These are phyloP conservation scores for Saccharomycopsis javanensis DNA, from an alignment of 805 yeast species.

Conservation along the genomic window DNA sequence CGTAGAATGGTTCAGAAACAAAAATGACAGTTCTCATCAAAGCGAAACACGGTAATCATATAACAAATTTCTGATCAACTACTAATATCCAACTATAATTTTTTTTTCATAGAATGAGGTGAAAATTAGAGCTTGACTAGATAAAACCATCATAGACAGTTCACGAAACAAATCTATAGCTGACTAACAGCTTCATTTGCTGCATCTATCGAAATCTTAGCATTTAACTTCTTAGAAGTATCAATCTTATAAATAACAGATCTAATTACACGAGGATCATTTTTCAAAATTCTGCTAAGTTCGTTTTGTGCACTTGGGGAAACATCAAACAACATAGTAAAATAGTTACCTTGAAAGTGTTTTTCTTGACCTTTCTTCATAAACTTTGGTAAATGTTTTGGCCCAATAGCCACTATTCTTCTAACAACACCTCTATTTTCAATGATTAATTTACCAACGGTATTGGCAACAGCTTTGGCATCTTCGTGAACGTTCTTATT, in stretches of 20 bases:
- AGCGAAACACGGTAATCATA: too few relatives aligned
- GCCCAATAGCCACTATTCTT: constrained; percentile 70
- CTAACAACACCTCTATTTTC: constrained; percentile 92
- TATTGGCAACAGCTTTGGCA: constrained; percentile 54
- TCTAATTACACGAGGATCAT: constrained; percentile 87
- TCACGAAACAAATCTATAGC: not conserved
- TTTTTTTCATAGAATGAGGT: not conserved
- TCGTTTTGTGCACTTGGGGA: constrained; percentile 82
- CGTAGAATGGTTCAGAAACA: too few relatives aligned
- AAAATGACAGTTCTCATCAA: too few relatives aligned
- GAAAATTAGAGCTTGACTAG: too few relatives aligned
- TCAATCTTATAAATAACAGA: constrained; percentile 60
- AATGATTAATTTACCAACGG: constrained; percentile 74
- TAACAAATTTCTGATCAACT: too few relatives aligned
- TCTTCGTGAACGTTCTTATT: constrained; percentile 44
- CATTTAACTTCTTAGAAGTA: constrained; percentile 41
- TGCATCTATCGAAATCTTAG: constrained; percentile 44
- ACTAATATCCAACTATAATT: too few relatives aligned
- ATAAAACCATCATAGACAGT: too few relatives aligned
- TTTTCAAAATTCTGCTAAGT: constrained; percentile 64
- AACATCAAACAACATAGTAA: constrained; percentile 77
- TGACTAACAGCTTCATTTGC: constrained; percentile 6
- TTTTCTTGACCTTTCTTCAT: constrained; percentile 78
- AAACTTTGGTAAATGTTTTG: constrained; percentile 67
- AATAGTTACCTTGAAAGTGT: constrained; percentile 86